phyloP scores from a whole-genome alignment of 1,284 basidiomycete species.

The Papiliotrema terrestris region DNA sequence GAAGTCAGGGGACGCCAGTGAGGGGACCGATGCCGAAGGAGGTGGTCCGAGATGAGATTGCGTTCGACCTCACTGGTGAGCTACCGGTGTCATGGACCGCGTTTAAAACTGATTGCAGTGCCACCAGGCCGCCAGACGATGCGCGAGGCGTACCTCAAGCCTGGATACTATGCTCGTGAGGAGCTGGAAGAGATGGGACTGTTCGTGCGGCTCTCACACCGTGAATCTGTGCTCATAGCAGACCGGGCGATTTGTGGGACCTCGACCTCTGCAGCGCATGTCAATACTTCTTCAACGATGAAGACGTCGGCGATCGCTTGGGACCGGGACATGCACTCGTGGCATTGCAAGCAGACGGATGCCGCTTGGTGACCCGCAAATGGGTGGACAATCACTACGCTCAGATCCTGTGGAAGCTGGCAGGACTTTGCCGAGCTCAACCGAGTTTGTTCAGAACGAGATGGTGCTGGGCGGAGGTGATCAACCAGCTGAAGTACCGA shows the following conservation, averaged over 20 bases:
- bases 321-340: too few species aligned
- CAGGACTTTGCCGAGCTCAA: conserved; percentile 70
- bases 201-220: conserved; percentile 51
- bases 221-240: conserved; percentile 7
- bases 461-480: conserved; percentile 77
- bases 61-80: conserved; percentile 45
- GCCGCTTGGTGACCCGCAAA: conserved; percentile 30
- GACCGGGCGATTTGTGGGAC: conserved; percentile 56
- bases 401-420: conserved; percentile 90
- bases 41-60: conserved; percentile 4
- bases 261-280: conserved; percentile 60
- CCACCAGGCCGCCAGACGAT: conserved; percentile 23
- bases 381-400: conserved; percentile 94
- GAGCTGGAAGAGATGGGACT: conserved; percentile 61
- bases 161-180: conserved; percentile 55
- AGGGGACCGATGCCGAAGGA: neutral
- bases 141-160: conserved; percentile 50
- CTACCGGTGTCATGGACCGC: neutral
- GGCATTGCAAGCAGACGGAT: conserved; percentile 9
- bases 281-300: conserved; percentile 62
- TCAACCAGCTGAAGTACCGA: conserved; percentile 78
- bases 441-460: conserved; percentile 59
- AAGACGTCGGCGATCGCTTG: conserved; percentile 3
- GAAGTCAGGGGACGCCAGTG: neutral
- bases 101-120: conserved; percentile 12